Base-by-base conservation (phyloP, 2,329 filamentous ascomycete species). In the Fusarium agapanthi region DNA sequence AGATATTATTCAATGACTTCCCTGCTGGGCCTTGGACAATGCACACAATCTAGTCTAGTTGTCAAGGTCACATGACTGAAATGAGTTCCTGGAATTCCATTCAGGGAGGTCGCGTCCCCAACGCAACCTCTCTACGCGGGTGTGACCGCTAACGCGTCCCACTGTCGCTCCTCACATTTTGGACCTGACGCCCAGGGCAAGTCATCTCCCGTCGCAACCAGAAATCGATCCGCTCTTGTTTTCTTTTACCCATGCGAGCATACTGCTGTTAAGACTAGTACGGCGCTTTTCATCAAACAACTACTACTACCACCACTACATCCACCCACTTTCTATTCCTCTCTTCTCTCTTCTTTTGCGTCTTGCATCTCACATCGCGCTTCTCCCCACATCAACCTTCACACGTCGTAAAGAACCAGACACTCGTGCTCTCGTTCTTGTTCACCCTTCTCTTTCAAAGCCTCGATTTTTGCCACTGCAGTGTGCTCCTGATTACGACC, bases 51-150 rank as follows among this genome's bases (percentile, higher is more conserved):
- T 35, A 34, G 30, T 9, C n/a, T 45, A 45, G 30, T 26, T 35
- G 26, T 14, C 15, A 26, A 26, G 14, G 44, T 70, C 71, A 68
- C 66, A 44, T 73, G 71, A 73, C 24, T 38, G 16, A 26, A 24
- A 37, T 61, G 41, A 59, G 40, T 34, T 37, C 35, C 26, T 67
- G n/a, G 37, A 26, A 28, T n/a, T 26, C 14, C 34, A 47, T 59
- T 37, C 26, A 37, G 34, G 40, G 28, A 26, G 30, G 35, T 63
- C 71, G 72, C 71, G 71, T 74, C 38, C 20, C 30, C 44, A 61
- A 65, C 54, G 67, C 67, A 72, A 75, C 74, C 78, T 76, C 78
- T 79, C 76, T 79, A 79, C 78, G 78, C 78, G 78, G 72, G 65
- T 65, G 62, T 67, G 72, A 60, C 68, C 67, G 37, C 55, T 71